A percentile compares a stretch with the other conserved stretches of the same genome.
Conservation (phyloP, 2,329 filamentous ascomycete species). For the Zalaria obscura region DNA sequence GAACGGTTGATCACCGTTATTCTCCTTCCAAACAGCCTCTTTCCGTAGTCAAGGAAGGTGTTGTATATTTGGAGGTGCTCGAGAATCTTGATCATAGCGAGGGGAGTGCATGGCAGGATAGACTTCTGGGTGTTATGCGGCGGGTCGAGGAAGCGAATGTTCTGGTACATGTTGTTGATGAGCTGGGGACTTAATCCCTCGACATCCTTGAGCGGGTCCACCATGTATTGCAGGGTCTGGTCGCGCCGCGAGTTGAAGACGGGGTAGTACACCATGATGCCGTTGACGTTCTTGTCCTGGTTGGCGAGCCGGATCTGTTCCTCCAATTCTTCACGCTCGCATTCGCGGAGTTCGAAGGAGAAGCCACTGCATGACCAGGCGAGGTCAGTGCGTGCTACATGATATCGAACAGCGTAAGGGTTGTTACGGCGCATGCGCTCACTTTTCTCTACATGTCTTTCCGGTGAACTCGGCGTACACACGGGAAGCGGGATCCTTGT, state of each 20-base stretch:
- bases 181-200: conserved; percentile 89
- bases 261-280: conserved; percentile 95
- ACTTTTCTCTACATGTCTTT: conserved; percentile 95
- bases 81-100: conserved; percentile 92
- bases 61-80: conserved; percentile 96
- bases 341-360: conserved; percentile 68
- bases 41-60: conserved; percentile 80
- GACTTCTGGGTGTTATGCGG: conserved; percentile 70
- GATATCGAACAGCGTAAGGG: too few relatives aligned
- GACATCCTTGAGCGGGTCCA: conserved; percentile 81
- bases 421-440: conserved; percentile 26
- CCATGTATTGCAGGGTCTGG: conserved; percentile 89
- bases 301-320: conserved; percentile 80
- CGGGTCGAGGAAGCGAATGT: conserved; percentile 82
- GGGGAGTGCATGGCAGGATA: conserved; percentile 85
- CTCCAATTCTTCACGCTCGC: conserved; percentile 80
- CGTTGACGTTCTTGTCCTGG: conserved; percentile 60
- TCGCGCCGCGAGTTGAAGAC: conserved; percentile 88
- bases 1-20: conserved; percentile 94
- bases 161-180: conserved; percentile 99
- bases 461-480: conserved; percentile 97
- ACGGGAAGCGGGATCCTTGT: conserved; percentile 74
- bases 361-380: conserved; percentile 51
- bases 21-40: conserved; percentile 82
- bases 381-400: neutral